A percentile compares a stretch with the other conserved stretches of the same genome.
phyloP scores from a whole-genome alignment of 2,329 filamentous ascomycete species.

The Periconia sp. region DNA sequence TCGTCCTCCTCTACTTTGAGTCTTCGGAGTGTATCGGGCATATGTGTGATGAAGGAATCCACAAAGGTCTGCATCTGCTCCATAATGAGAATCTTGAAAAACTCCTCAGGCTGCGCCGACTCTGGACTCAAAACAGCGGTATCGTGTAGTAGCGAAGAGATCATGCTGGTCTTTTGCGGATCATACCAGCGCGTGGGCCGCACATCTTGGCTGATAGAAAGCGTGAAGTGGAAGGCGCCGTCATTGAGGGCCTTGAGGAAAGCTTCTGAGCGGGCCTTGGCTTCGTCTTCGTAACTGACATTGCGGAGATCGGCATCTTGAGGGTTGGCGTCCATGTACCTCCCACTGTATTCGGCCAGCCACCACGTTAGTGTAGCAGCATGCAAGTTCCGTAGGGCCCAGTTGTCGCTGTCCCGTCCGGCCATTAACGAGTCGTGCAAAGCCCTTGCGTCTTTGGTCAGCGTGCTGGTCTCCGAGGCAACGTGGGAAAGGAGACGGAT shows the following conservation, averaged over 20 bases:
- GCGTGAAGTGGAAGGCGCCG: slow-evolving; percentile 88
- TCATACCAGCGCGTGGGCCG: slow-evolving; percentile 86
- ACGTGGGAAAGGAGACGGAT: slow-evolving; percentile 79
- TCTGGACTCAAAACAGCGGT: slow-evolving; percentile 73
- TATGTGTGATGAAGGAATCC: slow-evolving; percentile 92
- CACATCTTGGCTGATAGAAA: slow-evolving; percentile 82
- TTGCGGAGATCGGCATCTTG: slow-evolving; percentile 55
- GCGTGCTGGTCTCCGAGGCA: slow-evolving; percentile 72
- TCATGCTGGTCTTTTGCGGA: slow-evolving; percentile 80
- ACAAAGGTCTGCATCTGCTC: slow-evolving; percentile 84
- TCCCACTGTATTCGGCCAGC: slow-evolving; percentile 91
- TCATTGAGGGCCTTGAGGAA: slow-evolving; percentile 83
- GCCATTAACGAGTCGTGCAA: slow-evolving; percentile 73
- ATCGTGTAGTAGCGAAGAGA: slow-evolving; percentile 82
- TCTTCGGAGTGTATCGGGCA: slow-evolving; percentile 88
- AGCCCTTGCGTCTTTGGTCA: slow-evolving; percentile 71
- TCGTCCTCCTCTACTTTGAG: slow-evolving; percentile 90
- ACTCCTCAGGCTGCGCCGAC: slow-evolving; percentile 69
- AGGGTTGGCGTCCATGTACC: slow-evolving; percentile 77
- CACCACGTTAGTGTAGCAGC: slow-evolving; percentile 83
- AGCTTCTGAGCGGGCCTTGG: slow-evolving; percentile 71
- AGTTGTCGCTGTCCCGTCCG: slow-evolving; percentile 69
- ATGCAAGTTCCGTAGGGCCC: slow-evolving; percentile 77
- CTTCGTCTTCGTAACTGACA: slow-evolving; percentile 70
- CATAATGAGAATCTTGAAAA: slow-evolving; percentile 77